Evolutionary conservation across 1,284 basidiomycete species (phyloP), one percentile per base, ranked within the genome.

Genomic region (Cutaneotrichosporon sp.): DNA sequence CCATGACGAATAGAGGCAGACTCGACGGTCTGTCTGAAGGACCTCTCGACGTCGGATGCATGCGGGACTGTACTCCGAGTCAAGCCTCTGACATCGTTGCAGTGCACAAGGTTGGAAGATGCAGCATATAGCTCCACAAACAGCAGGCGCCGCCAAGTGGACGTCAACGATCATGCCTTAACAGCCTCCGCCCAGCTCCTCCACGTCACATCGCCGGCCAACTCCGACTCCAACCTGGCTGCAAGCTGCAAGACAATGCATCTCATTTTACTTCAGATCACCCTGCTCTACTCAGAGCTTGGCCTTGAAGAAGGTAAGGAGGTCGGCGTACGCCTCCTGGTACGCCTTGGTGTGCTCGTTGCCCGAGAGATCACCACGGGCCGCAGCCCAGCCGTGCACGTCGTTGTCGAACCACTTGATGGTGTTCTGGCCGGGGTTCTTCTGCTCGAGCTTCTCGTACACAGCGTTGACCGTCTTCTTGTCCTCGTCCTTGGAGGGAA

Each of bases 401-500:
- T 66, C 60, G 52, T 77, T 70, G n/a, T 59, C 42, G 72, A 74
- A 82, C 56, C 66, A 67, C 71, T 81, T 78, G 70, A 73, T 66
- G 36, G 75, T 58, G 71, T 76, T 77, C 68, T 81, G 73, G 57
- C 73, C 75, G 24, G 74, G 71, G 52, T 72, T 67, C 63, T 76
- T 75, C 58, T 69, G 62, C 66, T 80, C 72, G 11, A 80, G 67
- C 43, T 63, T 72, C 31, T 66, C 68, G 66, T 76, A 68, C 56
- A 81, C 72, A 20, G 25, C 63, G 27, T 74, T 67, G 25, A 74
- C 69, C 6, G 77, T 68, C 22, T 72, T 66, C 66, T 73, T 69
- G 63, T 81, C 76, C 69, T 83, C 81, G 64, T 78, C 65, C 57
- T 72, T 60, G n/a, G 79, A 80, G 1, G 82, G 78, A 60, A 79